phyloP scores from a whole-genome alignment of 495 filamentous ascomycete species.

The Aspergillus homomorphus region DNA sequence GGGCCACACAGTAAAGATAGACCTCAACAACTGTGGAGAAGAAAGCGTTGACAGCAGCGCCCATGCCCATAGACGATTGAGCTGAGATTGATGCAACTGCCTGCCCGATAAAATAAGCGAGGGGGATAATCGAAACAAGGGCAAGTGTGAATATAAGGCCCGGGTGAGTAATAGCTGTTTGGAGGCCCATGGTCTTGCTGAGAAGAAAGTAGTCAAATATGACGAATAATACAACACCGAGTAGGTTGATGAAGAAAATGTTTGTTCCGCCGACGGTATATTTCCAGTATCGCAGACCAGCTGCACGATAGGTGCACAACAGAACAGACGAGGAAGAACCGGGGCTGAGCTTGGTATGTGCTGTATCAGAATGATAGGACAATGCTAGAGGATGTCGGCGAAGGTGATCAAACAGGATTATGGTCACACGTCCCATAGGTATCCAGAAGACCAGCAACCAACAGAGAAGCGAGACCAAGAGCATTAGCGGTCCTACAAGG shows the following conservation, averaged over 20 bases:
- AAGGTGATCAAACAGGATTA: slow-evolving; percentile 86
- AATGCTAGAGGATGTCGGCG: slow-evolving; percentile 88
- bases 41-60: slow-evolving; percentile 96
- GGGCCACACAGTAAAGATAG: slow-evolving; percentile 93
- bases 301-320: slow-evolving; percentile 94
- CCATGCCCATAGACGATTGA: slow-evolving; percentile 99
- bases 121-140: slow-evolving; percentile 86
- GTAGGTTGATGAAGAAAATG: slow-evolving; percentile 97
- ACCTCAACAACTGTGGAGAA: slow-evolving; percentile 99
- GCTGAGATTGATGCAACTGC: slow-evolving; percentile 99
- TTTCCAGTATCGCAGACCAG: slow-evolving; percentile 95
- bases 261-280: slow-evolving; percentile 98
- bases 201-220: slow-evolving; percentile 90
- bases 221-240: slow-evolving; percentile 83
- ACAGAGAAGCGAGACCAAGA: slow-evolving; percentile 82
- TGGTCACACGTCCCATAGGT: slow-evolving; percentile 94
- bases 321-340: slow-evolving; percentile 80
- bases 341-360: slow-evolving; percentile 65
- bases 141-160: slow-evolving; percentile 83
- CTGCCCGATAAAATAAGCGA: slow-evolving; percentile 99
- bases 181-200: slow-evolving; percentile 59
- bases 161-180: slow-evolving; percentile 70
- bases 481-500: slow-evolving; percentile 81
- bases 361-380: slow-evolving; percentile 84
- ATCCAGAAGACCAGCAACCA: slow-evolving; percentile 98